Evolutionary conservation across 371 early-diverging fungal species (phyloP).

Genomic region (Globomyces sp.): DNA sequence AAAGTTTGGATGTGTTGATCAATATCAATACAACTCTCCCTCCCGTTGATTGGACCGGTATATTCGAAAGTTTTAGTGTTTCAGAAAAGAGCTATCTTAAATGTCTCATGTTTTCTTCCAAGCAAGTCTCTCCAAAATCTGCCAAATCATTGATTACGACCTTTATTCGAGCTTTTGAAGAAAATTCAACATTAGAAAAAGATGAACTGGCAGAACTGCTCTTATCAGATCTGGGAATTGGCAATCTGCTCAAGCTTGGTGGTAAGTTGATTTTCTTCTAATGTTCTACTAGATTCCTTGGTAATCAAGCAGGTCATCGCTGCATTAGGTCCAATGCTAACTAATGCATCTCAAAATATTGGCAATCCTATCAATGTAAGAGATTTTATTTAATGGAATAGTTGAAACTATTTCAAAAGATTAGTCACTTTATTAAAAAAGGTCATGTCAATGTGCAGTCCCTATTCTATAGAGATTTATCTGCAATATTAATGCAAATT

Average conservation of each 20-base stretch:
- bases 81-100: background rate
- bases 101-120: conserved; percentile 2
- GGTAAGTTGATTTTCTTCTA: background rate
- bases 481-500: too few relatives aligned
- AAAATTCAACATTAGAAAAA: background rate
- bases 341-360: background rate
- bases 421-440: too few relatives aligned
- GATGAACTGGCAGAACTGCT: background rate
- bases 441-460: too few relatives aligned
- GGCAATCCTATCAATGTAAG: background rate
- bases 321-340: background rate
- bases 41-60: conserved; percentile 3
- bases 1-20: background rate
- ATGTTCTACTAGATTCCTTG: too few relatives aligned
- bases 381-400: too few relatives aligned
- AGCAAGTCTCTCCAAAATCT: background rate
- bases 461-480: too few relatives aligned
- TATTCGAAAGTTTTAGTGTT: background rate
- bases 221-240: conserved; percentile 1
- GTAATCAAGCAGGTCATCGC: background rate
- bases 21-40: background rate
- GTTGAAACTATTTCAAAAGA: too few relatives aligned
- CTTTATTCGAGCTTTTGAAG: conserved; percentile 7
- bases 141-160: background rate
- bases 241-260: background rate